A percentile compares a stretch with the other conserved stretches of the same genome.
Evolutionary conservation across 441 rosid genomes (phyloP).

Genomic region (Populus trichocarpa): DNA sequence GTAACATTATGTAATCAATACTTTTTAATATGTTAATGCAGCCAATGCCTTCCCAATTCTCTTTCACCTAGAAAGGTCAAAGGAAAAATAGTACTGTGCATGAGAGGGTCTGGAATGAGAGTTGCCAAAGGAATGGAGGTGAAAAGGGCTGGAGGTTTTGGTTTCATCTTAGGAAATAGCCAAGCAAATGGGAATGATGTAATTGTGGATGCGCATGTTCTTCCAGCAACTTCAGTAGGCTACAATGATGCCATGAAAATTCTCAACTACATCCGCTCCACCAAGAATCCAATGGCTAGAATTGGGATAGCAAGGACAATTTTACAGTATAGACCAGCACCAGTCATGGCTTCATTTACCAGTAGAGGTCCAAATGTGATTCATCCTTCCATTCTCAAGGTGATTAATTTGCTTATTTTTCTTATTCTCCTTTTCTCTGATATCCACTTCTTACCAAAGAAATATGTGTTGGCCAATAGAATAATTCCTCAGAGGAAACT

Average conservation of each 20-base stretch:
- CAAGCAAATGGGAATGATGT: constrained; percentile 24
- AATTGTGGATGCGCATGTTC: constrained; percentile 38
- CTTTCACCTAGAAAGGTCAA: constrained; percentile 47
- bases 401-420: background rate
- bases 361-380: constrained; percentile 52
- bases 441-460: background rate
- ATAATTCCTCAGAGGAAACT: background rate
- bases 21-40: constrained; percentile 13
- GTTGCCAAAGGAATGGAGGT: constrained; percentile 61
- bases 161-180: constrained; percentile 53
- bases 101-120: constrained; percentile 49
- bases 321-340: constrained; percentile 47
- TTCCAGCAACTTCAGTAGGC: constrained; percentile 49
- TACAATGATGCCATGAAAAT: constrained; percentile 29
- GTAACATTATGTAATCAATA: background rate
- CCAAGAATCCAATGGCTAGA: constrained; percentile 39
- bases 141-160: constrained; percentile 73
- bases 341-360: constrained; percentile 47
- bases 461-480: background rate
- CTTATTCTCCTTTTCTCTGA: background rate
- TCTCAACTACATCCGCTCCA: constrained; percentile 48
- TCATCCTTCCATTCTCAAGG: constrained; percentile 61
- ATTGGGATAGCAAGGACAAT: constrained; percentile 38
- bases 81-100: constrained; percentile 75
- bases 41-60: constrained; percentile 62